A percentile compares a stretch with the other conserved stretches of the same genome.
Conservation (phyloP, 192 early-diverging fungal genomes). For the Entomortierella chlamydospora region DNA sequence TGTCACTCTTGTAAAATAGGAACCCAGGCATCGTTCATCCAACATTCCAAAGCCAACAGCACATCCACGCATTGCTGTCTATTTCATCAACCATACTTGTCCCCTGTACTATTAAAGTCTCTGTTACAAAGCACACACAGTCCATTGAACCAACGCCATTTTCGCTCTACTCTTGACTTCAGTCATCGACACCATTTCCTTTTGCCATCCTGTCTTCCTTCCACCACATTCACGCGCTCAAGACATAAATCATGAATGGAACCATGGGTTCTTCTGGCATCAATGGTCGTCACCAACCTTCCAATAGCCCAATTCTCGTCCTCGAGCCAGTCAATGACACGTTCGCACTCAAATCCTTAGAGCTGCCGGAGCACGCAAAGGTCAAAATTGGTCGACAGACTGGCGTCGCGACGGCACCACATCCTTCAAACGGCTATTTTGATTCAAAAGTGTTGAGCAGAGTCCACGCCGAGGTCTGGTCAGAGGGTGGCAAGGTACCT, state of each 20-base stretch:
- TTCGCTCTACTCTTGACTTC: no score
- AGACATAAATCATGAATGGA: constrained; percentile 31
- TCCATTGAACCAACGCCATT: no score
- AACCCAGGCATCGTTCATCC: no score
- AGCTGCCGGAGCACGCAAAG: constrained; percentile 60
- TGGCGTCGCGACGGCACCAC: constrained; percentile 68
- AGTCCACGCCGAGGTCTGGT: constrained; percentile 81
- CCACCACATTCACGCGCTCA: no score
- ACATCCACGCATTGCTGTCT: no score
- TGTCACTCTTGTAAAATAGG: no score
- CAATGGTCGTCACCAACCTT: constrained; percentile 32
- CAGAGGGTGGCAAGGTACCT: constrained; percentile 68
- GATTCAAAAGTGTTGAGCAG: constrained; percentile 86
- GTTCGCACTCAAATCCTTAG: constrained; percentile 65
- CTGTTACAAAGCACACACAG: no score
- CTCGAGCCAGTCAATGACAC: constrained; percentile 59
- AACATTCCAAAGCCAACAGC: no score
- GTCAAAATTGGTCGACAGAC: constrained; percentile 82
- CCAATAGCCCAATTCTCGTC: constrained; percentile 51
- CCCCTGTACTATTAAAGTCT: no score
- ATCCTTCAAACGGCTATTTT: constrained; percentile 80
- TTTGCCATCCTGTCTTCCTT: no score
- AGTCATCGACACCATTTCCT: no score
- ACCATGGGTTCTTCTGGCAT: background rate
- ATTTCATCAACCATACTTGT: no score